phyloP scores from a whole-genome alignment of 1,284 basidiomycete species.

The Neotropicomus parvogracilis region DNA sequence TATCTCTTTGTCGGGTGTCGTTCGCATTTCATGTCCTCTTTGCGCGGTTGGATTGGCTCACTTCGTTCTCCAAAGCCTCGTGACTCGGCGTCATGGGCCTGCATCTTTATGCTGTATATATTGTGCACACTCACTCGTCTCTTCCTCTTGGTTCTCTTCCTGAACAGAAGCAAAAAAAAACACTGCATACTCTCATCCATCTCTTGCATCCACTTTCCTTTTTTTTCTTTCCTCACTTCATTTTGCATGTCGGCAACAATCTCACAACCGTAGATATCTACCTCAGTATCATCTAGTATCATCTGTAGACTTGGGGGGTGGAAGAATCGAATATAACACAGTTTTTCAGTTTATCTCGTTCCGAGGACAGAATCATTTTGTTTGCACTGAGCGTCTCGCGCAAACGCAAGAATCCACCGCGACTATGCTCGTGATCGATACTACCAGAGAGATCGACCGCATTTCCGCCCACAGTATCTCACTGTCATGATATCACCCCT shows the following conservation, averaged over 20 bases:
- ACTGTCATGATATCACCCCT: no score
- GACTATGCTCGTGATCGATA: no score
- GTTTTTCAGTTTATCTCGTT: neutral
- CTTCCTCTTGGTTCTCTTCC: conserved; percentile 2
- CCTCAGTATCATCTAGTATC: conserved; percentile 24
- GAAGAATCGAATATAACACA: conserved; percentile 24
- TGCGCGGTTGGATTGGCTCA: conserved; percentile 1
- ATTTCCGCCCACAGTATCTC: no score
- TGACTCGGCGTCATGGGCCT: neutral
- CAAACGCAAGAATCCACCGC: no score
- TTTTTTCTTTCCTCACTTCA: neutral
- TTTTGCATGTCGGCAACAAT: conserved; percentile 16
- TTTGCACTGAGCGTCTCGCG: no score
- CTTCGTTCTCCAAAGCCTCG: conserved; percentile 2
- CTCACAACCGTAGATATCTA: conserved; percentile 22
- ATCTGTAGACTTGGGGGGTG: conserved; percentile 24
- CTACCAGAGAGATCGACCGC: no score
- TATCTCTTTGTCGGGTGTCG: conserved; percentile 10
- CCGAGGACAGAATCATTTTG: no score
- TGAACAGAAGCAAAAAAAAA: neutral
- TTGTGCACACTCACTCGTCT: conserved; percentile 1
- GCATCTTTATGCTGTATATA: conserved; percentile 30
- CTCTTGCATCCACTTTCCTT: conserved; percentile 3
- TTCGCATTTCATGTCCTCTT: conserved; percentile 12
- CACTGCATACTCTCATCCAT: conserved; percentile 1